Evolutionary conservation across 1,284 basidiomycete genomes (phyloP).

Genomic region (Cryptococcus jaspeensis): DNA sequence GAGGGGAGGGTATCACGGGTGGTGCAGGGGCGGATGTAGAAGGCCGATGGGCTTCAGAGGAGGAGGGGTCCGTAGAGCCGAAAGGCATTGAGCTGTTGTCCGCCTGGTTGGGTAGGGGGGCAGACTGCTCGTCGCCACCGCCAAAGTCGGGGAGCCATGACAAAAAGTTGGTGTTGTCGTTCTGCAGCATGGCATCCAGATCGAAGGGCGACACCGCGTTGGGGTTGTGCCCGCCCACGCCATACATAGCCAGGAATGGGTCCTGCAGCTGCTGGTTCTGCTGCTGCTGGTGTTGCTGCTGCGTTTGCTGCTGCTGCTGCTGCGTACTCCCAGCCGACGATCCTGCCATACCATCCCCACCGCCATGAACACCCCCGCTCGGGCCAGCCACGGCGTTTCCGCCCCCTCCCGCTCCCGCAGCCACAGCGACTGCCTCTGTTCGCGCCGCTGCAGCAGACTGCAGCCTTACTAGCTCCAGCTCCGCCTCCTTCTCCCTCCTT

Average conservation of each 20-base stretch:
- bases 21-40: background rate
- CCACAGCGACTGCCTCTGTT: background rate
- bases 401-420: constrained; percentile 1
- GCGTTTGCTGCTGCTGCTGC: background rate
- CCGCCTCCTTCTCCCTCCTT: constrained; percentile 43
- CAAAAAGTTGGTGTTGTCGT: constrained; percentile 31
- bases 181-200: constrained; percentile 43
- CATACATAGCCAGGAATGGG: background rate
- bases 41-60: background rate
- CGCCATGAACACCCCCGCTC: background rate
- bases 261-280: background rate
- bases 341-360: background rate
- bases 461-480: constrained; percentile 40
- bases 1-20: constrained; percentile 12
- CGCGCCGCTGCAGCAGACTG: constrained; percentile 14
- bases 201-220: constrained; percentile 40
- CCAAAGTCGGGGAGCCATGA: constrained; percentile 44
- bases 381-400: constrained; percentile 13
- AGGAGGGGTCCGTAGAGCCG: too few species aligned
- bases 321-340: background rate
- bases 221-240: background rate
- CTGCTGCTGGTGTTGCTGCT: background rate
- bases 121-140: background rate
- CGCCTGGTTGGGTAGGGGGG: background rate
- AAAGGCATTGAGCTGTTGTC: background rate